Base-by-base conservation (phyloP, 2,329 filamentous ascomycete genomes). In the Ceratocystiopsis minuta region DNA sequence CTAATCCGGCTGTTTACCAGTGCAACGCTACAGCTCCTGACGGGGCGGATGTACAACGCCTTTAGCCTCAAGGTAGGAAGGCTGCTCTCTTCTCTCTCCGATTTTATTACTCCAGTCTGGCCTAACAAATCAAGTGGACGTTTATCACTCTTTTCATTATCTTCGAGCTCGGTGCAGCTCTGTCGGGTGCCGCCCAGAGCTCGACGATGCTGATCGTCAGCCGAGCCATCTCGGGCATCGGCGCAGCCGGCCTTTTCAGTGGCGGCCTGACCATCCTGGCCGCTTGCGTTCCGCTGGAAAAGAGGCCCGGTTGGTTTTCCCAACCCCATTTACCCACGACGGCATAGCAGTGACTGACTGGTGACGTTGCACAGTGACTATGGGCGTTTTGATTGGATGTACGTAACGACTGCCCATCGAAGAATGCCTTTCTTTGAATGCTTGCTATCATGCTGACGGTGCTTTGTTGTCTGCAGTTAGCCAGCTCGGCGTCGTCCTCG, bases 141-240 rank as follows among this genome's bases (percentile, higher is more conserved):
- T 65, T 60, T 38, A 48, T 63, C 7, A 39, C 43, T 40, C 63
- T 67, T 36, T 57, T 76, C 24, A 48, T 54, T 33, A 42, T 72
- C 35, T 76, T 77, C 46, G 69, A 75, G 50, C 17, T 73, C 1
- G 72, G 72, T 2, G 71, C 66, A 0, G 48, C 69, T 4, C 53
- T 77, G n/a, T 75, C 70, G 46, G 72, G 56, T 42, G 47, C 61
- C 40, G 64, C 71, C 0, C 56, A 51, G 0, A 66, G 59, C 11
- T 69, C 67, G 0, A 48, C 54, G 0, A 68, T 68, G 58, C 62
- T 76, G 41, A 75, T 76, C 41, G 51, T 66, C 10, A 70, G 70
- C 2, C 63, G 72, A 5, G 65, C 67, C 3, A 54, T 76, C 3
- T 66, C 71, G 0, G 72, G 72, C 0, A 46, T 66, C 0, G 72